Conservation (phyloP, 208 protist genomes). For the Balamuthia mandrillaris region DNA sequence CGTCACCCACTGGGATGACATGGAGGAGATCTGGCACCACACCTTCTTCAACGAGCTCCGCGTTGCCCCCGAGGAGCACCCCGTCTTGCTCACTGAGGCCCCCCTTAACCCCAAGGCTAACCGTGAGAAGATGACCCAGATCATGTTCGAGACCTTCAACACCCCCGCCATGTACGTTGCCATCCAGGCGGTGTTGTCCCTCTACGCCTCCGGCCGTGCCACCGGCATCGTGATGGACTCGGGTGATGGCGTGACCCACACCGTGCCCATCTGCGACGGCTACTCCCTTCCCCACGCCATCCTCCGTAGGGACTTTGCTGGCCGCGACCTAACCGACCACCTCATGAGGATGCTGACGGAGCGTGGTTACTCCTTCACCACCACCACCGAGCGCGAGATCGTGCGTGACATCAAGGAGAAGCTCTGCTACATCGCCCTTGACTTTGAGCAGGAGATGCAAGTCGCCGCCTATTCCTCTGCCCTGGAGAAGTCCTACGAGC, state of each 20-base stretch:
- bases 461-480: constrained; percentile 1
- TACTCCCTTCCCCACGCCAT: constrained; percentile 49
- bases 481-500: constrained; percentile 65
- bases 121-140: constrained; percentile 82
- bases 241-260: constrained; percentile 93
- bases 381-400: constrained; percentile 92
- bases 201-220: constrained; percentile 83
- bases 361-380: constrained; percentile 84
- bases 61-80: constrained; percentile 93
- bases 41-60: constrained; percentile 97
- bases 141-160: constrained; percentile 82
- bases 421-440: constrained; percentile 56
- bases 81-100: constrained; percentile 86
- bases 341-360: constrained; percentile 55
- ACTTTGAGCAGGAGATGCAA: constrained; percentile 93
- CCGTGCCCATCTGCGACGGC: constrained; percentile 84
- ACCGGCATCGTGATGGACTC: constrained; percentile 89
- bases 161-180: constrained; percentile 74
- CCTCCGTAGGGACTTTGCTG: constrained; percentile 46
- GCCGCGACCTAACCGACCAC: constrained; percentile 53
- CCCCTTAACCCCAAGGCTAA: constrained; percentile 84
- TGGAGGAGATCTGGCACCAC: constrained; percentile 96
- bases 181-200: constrained; percentile 88
- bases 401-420: constrained; percentile 85
- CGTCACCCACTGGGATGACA: constrained; percentile 96